Conservation (phyloP, 2,329 filamentous ascomycete species). For the Fusarium austroafricanum region DNA sequence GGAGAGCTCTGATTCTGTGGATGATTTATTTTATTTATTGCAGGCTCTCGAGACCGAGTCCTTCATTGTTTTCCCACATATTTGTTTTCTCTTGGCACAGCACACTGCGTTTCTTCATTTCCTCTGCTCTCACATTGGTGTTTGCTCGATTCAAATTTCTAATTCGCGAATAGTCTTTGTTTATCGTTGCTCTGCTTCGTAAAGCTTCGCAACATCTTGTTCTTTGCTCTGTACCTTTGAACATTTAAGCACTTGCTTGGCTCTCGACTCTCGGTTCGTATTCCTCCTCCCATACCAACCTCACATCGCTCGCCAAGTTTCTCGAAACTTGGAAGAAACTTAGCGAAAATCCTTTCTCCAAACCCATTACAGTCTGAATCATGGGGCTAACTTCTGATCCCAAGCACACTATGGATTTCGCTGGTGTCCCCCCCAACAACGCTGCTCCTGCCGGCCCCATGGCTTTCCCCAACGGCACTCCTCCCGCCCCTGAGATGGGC, state of each 20-base stretch:
- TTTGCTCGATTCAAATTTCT: constrained; percentile 13
- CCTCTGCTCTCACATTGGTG: background rate
- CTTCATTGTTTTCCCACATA: background rate
- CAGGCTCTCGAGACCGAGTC: background rate
- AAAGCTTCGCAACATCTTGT: constrained; percentile 39
- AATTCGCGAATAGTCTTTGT: constrained; percentile 21
- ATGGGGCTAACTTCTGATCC: constrained; percentile 15
- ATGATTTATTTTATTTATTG: background rate
- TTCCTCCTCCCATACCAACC: background rate
- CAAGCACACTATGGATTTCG: constrained; percentile 50
- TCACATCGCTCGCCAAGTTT: background rate
- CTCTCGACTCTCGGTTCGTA: constrained; percentile 32
- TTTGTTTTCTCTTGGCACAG: background rate
- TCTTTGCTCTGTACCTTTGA: constrained; percentile 29
- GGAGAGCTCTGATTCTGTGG: constrained; percentile 5
- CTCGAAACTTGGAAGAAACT: too few species aligned
- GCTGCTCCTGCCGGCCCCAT: constrained; percentile 50
- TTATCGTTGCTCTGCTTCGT: constrained; percentile 37
- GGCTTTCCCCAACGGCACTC: constrained; percentile 55
- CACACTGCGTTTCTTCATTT: background rate
- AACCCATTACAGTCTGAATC: background rate
- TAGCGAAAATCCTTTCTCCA: background rate
- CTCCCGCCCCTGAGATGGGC: constrained; percentile 54
- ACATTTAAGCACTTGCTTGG: constrained; percentile 35
- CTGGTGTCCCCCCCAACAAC: constrained; percentile 48